Percentiles rank a stretch among this genome's conserved stretches.
Conservation (phyloP, 169 alveolate genomes). For the Plasmodium coatneyi region DNA sequence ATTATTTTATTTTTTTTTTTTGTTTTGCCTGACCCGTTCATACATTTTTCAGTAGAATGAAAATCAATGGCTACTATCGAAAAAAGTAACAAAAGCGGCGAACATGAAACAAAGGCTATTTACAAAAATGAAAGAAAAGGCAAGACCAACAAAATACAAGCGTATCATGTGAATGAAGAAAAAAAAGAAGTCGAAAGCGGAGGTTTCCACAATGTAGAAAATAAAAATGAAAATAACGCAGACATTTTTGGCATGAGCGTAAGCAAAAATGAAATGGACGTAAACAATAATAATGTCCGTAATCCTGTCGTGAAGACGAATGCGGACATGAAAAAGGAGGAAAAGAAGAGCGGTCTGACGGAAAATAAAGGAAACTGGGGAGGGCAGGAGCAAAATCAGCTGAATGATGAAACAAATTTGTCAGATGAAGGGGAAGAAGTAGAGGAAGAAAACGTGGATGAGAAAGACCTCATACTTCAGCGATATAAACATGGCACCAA, state of each 20-base stretch:
- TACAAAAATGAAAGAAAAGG: conserved; percentile 29
- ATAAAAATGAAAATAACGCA: neutral
- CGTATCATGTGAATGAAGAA: neutral
- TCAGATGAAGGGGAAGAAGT: conserved; percentile 66
- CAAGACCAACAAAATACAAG: neutral
- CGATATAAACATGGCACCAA: conserved; percentile 71
- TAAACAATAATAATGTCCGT: neutral
- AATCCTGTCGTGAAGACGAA: neutral
- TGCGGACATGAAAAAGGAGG: conserved; percentile 4
- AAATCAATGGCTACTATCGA: conserved; percentile 72
- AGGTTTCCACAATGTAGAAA: conserved; percentile 25
- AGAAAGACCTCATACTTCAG: conserved; percentile 62
- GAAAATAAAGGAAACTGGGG: conserved; percentile 55
- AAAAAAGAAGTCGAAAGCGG: conserved; percentile 24
- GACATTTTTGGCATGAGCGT: neutral
- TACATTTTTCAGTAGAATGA: conserved; percentile 17
- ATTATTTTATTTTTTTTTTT: conserved; percentile 32
- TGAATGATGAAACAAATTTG: conserved; percentile 47
- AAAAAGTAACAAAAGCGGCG: conserved; percentile 30
- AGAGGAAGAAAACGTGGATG: conserved; percentile 55
- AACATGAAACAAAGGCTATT: conserved; percentile 13
- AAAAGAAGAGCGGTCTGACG: neutral
- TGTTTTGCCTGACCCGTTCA: neutral
- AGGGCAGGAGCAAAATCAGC: conserved; percentile 36
- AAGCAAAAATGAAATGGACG: conserved; percentile 20